phyloP scores from a whole-genome alignment of 108 stramenopile species.

The Cyclotella baltica region DNA sequence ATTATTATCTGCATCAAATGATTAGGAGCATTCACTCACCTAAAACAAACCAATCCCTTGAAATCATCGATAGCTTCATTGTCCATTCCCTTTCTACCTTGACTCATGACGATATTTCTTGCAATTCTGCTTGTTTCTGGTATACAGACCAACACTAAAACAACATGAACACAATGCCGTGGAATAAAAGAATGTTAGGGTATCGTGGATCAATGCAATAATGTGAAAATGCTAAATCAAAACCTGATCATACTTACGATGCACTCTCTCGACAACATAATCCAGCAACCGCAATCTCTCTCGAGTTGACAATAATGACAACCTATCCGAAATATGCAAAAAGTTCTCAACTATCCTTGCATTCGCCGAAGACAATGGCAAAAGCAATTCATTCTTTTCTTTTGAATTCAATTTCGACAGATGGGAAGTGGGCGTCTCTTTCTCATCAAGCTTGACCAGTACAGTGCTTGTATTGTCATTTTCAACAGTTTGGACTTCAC shows the following conservation, averaged over 20 bases:
- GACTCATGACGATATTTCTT: constrained; percentile 60
- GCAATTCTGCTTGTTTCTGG: constrained; percentile 63
- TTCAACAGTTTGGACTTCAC: constrained; percentile 13
- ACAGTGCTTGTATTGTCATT: constrained; percentile 6
- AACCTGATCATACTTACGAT: too few species aligned
- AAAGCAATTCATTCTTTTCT: constrained; percentile 25
- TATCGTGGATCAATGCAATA: too few species aligned
- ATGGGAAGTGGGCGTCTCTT: neutral
- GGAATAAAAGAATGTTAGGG: too few species aligned
- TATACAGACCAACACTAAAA: constrained; percentile 49
- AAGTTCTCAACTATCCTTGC: constrained; percentile 45
- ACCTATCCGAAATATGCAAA: constrained; percentile 34
- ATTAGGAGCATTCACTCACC: constrained; percentile 29
- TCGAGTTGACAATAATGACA: constrained; percentile 29
- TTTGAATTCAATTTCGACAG: constrained; percentile 24
- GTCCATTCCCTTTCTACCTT: constrained; percentile 61
- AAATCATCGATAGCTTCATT: constrained; percentile 69
- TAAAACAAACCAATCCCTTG: constrained; percentile 68
- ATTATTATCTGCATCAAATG: too few species aligned
- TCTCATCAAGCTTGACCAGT: too few species aligned
- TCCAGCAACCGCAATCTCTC: constrained; percentile 54
- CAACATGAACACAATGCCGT: neutral
- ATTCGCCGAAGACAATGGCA: constrained; percentile 35
- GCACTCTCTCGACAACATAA: constrained; percentile 61
- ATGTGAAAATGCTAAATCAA: too few species aligned